phyloP scores from a whole-genome alignment of 1,139 yeast species.

The Pneumocystis canis region DNA sequence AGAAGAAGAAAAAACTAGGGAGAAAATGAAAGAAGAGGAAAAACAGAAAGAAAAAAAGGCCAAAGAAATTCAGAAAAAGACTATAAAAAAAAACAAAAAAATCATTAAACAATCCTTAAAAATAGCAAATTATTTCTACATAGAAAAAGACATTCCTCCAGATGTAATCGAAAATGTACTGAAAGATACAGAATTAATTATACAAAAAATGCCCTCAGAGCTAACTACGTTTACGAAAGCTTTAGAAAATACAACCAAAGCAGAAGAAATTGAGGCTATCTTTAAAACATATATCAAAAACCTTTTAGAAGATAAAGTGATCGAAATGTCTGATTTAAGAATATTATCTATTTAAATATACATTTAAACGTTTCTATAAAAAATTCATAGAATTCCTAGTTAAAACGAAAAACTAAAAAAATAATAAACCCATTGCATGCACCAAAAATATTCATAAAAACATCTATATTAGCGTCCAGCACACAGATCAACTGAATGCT shows the following conservation, averaged over 20 bases:
- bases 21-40: constrained; percentile 54
- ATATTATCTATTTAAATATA: neutral
- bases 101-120: constrained; percentile 68
- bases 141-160: neutral
- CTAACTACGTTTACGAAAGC: neutral
- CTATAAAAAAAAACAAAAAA: constrained; percentile 97
- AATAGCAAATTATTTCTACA: constrained; percentile 58
- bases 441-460: neutral
- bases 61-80: constrained; percentile 92
- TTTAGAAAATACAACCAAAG: neutral
- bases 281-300: neutral
- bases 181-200: neutral
- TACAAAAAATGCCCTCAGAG: neutral
- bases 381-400: neutral
- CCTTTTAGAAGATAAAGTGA: neutral
- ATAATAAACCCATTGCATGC: neutral
- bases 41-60: constrained; percentile 61
- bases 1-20: constrained; percentile 71
- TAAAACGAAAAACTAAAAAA: neutral
- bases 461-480: neutral
- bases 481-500: neutral
- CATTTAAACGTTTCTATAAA: neutral
- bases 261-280: neutral
- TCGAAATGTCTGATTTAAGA: neutral
- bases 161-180: neutral